phyloP scores from a whole-genome alignment of 176 grass and related monocot species.

The Lolium multiflorum region DNA sequence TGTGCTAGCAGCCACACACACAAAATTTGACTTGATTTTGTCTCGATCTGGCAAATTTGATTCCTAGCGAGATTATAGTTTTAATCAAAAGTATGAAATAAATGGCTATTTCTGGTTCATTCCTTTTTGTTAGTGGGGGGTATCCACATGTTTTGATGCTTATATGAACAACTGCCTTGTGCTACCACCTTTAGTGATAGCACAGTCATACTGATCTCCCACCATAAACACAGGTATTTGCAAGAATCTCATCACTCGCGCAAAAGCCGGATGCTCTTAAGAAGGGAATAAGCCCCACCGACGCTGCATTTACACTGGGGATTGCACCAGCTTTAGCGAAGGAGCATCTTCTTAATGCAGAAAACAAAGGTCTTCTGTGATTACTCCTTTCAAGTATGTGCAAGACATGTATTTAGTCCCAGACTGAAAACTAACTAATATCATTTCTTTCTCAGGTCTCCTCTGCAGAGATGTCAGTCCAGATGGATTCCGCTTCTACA shows the following conservation, averaged over 20 bases:
- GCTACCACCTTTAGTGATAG: constrained; percentile 21
- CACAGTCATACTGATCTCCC: neutral
- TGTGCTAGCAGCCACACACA: neutral
- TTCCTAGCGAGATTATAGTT: neutral
- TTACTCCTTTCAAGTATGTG: constrained; percentile 23
- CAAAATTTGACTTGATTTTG: neutral
- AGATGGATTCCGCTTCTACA: constrained; percentile 89
- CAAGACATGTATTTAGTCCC: constrained; percentile 5
- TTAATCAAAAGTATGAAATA: constrained; percentile 32
- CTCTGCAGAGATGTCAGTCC: constrained; percentile 91
- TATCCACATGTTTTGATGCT: constrained; percentile 1
- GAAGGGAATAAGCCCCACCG: constrained; percentile 91
- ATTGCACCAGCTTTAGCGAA: constrained; percentile 97
- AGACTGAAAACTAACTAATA: constrained; percentile 19
- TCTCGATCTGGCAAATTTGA: constrained; percentile 17
- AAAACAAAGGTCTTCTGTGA: constrained; percentile 73
- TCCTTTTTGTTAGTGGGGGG: constrained; percentile 2
- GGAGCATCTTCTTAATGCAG: constrained; percentile 95
- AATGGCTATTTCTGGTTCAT: constrained; percentile 27
- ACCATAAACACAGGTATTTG: constrained; percentile 74
- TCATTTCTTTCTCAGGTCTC: constrained; percentile 58
- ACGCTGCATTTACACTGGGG: constrained; percentile 94
- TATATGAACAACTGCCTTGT: constrained; percentile 1
- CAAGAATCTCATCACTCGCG: constrained; percentile 78
- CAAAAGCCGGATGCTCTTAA: constrained; percentile 80